Evolutionary conservation across 306 rosid species (phyloP), one percentile per base, ranked within the genome.

Genomic region (Neltuma alba): DNA sequence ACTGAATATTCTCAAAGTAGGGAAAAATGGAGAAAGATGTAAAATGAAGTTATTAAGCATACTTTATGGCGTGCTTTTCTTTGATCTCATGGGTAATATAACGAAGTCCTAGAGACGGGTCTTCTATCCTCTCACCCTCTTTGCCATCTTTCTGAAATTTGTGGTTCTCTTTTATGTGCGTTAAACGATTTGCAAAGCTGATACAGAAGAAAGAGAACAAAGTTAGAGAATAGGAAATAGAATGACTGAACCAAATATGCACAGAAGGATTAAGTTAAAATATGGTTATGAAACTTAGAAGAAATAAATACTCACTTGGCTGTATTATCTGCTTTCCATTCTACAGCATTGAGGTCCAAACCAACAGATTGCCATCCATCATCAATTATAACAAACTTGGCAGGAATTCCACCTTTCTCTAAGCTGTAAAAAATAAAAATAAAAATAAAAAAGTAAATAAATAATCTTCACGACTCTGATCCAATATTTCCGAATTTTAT

Each of bases 321-420:
- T 13, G 92, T 4, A 69, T 73, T 69, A 82, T 91, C 92, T 45
- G 86, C 82, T 83, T 84, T 81, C 72, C 66, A 60, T 79, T 74
- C 69, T 41, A 45, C 45, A 37, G 84, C 92, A 81, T 85, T 91
- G 38, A 71, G 66, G 72, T 85, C 87, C 48, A 52, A 82, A 66
- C 87, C 92, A 75, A 87, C 87, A 84, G 89, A 88, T 76, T 91
- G 94, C 94, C 94, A 91, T 61, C 94, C 94, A 82, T 91, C 94
- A 75, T 91, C 94, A 62, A 91, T 86, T 28, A 91, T 91, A 25
- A 88, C 85, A 77, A 90, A 91, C 45, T 80, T 75, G 5, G 94
- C 86, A 34, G 94, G 94, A 6, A 85, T 84, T 57, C 92, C 94
- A 40, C 92, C 94, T 23, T 57, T 74, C 2, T 86, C 70, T 52